Base-by-base conservation (phyloP, 2,329 filamentous ascomycete genomes). In the Fusarium musae region DNA sequence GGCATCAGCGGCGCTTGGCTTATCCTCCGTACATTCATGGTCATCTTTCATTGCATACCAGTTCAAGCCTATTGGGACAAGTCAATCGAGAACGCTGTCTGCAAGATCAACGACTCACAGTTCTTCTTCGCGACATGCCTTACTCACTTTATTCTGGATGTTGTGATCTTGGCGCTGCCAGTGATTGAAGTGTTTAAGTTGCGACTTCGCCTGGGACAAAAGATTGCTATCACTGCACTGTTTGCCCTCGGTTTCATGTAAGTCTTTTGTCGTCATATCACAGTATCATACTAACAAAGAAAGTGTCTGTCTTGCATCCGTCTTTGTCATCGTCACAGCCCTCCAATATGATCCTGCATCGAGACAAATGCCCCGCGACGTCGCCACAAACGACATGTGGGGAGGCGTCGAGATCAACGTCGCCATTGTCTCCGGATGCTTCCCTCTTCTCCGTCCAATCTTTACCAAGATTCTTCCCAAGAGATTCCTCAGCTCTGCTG, bases 1-100 rank as follows among this genome's bases (percentile, higher is more conserved):
- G 70, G n/a, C 3, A 56, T 72, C 7, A 77, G 74, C 4, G 36
- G 60, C 12, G 61, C 76, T 12, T 81, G 80, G 80, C 66, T 80
- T 17, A 70, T 77, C 10, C 62, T 81, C 4, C 69, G 79, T 5
- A 80, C 78, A 0, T 80, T 82, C 39, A 74, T 82, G 54, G 75
- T 77, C 2, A 78, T 79, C 7, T 83, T 83, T 28, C 79, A 79
- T 28, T 83, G 81, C 49, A 42, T 80, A 15, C 82, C 82, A 0
- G 72, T 83, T 3, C 78, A 80, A 8, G 77, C 75, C 3, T 82
- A 80, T 42, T 83, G 81, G 82, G 77, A 80, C 17, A 73, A 77
- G 19, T 63, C 68, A 0, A 78, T 82, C 7, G 42, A 66, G 13
- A 71, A 76, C n/a, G 76, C 74, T 0, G 61, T 63, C 2, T 83